Percentiles rank a stretch among this genome's conserved stretches.
These are phyloP conservation scores for Naganishia vaughanmartiniae DNA, from an alignment of 768 basidiomycete species.

Conservation along the genomic window DNA sequence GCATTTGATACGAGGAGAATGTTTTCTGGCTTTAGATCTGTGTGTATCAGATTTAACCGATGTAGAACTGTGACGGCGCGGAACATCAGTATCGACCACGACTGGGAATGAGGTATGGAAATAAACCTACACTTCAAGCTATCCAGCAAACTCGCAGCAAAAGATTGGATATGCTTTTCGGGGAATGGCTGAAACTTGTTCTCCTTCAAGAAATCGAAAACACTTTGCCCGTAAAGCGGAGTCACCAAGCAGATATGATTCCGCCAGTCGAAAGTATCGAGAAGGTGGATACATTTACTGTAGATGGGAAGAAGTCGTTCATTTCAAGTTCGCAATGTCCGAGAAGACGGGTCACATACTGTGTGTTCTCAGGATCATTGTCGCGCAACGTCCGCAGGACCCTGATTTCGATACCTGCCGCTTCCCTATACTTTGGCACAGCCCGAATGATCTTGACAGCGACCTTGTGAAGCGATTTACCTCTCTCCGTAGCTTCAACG, in stretches of 20 bases:
- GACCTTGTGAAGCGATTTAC: conserved; percentile 57
- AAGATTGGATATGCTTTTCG: conserved; percentile 90
- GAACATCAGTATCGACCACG: conserved; percentile 16
- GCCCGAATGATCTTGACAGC: conserved; percentile 99
- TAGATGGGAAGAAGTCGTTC: conserved; percentile 8
- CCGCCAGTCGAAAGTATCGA: conserved; percentile 91
- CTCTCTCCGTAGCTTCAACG: conserved; percentile 80
- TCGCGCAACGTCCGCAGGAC: conserved; percentile 88
- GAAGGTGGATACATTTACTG: conserved; percentile 96
- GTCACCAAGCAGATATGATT: conserved; percentile 98
- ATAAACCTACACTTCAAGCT: conserved; percentile 83
- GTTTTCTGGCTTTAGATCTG: conserved; percentile 98
- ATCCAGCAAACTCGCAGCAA: conserved; percentile 83
- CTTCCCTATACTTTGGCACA: conserved; percentile 97
- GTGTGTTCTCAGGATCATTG: conserved; percentile 77
- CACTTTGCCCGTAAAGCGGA: conserved; percentile 91
- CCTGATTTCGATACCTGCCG: conserved; percentile 94
- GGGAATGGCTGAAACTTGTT: conserved; percentile 96
- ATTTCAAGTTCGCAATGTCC: not conserved
- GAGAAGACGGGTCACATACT: conserved; percentile 63
- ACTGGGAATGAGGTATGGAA: not conserved
- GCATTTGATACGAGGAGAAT: conserved; percentile 88
- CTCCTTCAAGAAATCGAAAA: conserved; percentile 98
- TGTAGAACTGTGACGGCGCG: conserved; percentile 68
- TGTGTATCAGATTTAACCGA: conserved; percentile 85